Percentiles rank a stretch among this genome's conserved stretches.
These are phyloP conservation scores for Rhazya stricta DNA, from an alignment of 257 asterid genomes.

Conservation along the genomic window DNA sequence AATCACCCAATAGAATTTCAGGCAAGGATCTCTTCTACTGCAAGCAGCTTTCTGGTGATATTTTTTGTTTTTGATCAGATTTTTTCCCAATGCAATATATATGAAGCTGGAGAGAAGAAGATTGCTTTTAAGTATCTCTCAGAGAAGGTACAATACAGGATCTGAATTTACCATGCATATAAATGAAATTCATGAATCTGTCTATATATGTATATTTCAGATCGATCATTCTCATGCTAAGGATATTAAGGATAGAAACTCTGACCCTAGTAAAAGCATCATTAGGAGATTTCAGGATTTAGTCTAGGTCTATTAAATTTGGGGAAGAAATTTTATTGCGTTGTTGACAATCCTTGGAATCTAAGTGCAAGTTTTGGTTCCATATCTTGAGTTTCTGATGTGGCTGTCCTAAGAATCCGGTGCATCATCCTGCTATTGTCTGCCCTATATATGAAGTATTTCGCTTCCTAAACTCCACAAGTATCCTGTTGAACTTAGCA, in stretches of 20 bases:
- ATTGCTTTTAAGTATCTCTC: conserved; percentile 64
- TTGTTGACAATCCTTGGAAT: background rate
- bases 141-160: conserved; percentile 66
- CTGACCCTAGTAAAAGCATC: background rate
- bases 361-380: background rate
- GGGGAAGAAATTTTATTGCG: background rate
- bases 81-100: conserved; percentile 80
- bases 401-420: background rate
- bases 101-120: conserved; percentile 87
- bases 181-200: background rate
- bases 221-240: background rate
- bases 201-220: background rate
- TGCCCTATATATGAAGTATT: background rate
- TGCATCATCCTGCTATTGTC: background rate
- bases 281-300: background rate
- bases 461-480: background rate
- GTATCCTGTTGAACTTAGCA: background rate
- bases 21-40: background rate
- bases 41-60: background rate
- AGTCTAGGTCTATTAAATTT: background rate
- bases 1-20: background rate
- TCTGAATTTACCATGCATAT: background rate
- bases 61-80: conserved; percentile 34
- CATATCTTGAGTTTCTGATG: background rate
- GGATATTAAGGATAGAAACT: background rate